Evolutionary conservation across 495 filamentous ascomycete genomes (phyloP).

Genomic region (Recurvomyces mirabilis): DNA sequence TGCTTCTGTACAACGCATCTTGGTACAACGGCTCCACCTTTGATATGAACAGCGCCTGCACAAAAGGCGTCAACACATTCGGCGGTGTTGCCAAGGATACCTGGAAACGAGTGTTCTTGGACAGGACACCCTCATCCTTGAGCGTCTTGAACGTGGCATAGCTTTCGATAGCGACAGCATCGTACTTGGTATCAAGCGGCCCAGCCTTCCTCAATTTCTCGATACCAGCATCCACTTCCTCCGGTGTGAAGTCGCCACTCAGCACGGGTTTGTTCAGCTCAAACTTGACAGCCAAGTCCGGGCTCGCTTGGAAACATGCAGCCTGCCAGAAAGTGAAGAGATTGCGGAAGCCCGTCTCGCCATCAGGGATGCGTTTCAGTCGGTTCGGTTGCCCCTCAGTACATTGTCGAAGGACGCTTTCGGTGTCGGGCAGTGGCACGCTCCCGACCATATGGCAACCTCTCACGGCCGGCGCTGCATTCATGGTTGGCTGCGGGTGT

Average conservation of each 20-base stretch:
- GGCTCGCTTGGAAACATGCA: constrained; percentile 26
- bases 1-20: constrained; percentile 24
- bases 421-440: constrained; percentile 25
- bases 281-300: constrained; percentile 2
- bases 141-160: constrained; percentile 29
- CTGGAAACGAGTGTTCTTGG: constrained; percentile 30
- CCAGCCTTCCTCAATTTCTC: constrained; percentile 7
- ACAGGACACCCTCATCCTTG: constrained; percentile 25
- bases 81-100: constrained; percentile 31
- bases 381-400: constrained; percentile 24
- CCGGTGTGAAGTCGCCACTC: constrained; percentile 21
- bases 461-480: constrained; percentile 5
- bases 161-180: constrained; percentile 30
- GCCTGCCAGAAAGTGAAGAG: constrained; percentile 32
- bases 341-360: constrained; percentile 32
- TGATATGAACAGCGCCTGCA: constrained; percentile 23
- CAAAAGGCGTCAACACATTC: constrained; percentile 25
- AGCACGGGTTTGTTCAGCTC: constrained; percentile 14
- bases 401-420: constrained; percentile 27
- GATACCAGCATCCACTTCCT: constrained; percentile 23
- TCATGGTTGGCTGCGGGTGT: neutral
- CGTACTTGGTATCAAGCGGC: constrained; percentile 24
- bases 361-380: constrained; percentile 33
- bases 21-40: constrained; percentile 35
- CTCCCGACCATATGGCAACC: constrained; percentile 29